phyloP scores from a whole-genome alignment of 2,329 filamentous ascomycete species.

The Zasmidium angulare region DNA sequence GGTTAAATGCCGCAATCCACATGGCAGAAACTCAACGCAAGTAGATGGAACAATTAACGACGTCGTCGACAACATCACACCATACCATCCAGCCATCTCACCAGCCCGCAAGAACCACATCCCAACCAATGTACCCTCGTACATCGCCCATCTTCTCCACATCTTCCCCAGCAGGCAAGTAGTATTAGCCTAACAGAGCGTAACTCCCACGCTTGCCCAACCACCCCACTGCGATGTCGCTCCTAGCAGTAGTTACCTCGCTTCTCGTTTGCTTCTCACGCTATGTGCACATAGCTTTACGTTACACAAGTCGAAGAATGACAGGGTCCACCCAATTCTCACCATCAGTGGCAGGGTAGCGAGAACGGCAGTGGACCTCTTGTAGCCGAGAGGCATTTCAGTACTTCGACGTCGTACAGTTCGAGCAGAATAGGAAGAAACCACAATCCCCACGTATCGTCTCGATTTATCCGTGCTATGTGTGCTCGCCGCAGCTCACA shows the following conservation, averaged over 20 bases:
- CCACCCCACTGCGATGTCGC: neutral
- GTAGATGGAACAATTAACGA: too few species aligned
- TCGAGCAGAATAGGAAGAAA: neutral
- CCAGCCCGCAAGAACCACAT: too few species aligned
- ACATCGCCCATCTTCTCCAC: too few species aligned
- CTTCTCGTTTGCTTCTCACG: neutral
- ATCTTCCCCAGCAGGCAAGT: neutral
- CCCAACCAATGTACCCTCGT: neutral
- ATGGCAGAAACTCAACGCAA: too few species aligned
- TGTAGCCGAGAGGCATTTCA: neutral
- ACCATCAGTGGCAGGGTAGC: too few species aligned
- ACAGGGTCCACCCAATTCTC: too few species aligned
- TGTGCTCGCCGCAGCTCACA: neutral
- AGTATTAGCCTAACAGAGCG: too few species aligned
- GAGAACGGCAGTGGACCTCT: too few species aligned
- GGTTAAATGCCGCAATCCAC: too few species aligned
- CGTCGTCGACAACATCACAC: too few species aligned
- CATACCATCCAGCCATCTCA: neutral
- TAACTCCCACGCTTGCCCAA: neutral
- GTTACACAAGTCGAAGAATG: neutral
- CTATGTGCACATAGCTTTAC: neutral
- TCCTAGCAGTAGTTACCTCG: neutral
- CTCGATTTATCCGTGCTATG: neutral
- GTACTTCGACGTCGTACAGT: neutral
- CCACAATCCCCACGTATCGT: neutral